phyloP scores from a whole-genome alignment of 2,329 filamentous ascomycete species.

The Pseudogymnoascus sp. region DNA sequence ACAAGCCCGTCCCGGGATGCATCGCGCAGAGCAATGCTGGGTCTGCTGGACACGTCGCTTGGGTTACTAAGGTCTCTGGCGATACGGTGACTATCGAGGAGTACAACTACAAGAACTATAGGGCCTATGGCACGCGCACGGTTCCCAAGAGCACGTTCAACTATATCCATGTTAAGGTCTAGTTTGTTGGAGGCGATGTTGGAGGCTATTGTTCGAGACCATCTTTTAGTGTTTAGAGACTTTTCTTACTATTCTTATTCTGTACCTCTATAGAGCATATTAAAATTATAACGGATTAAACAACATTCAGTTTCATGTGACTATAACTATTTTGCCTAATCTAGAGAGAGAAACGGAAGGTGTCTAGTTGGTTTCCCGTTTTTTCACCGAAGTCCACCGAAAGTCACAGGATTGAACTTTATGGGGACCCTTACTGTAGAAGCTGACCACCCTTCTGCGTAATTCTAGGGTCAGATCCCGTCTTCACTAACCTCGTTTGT shows the following conservation, averaged over 20 bases:
- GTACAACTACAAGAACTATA: constrained; percentile 10
- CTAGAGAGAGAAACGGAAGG: too few relatives aligned
- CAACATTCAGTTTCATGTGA: neutral
- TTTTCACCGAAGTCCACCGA: neutral
- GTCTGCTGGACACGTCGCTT: constrained; percentile 11
- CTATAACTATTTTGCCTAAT: neutral
- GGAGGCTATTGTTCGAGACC: neutral
- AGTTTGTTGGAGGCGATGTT: neutral
- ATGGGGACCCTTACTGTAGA: neutral
- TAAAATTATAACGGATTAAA: neutral
- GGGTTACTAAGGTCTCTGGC: constrained; percentile 9
- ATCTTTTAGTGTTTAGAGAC: neutral
- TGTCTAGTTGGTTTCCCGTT: neutral
- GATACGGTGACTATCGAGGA: constrained; percentile 13
- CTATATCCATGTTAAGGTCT: constrained; percentile 13
- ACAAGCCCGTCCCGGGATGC: constrained; percentile 13
- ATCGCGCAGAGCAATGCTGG: constrained; percentile 15
- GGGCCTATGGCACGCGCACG: constrained; percentile 6
- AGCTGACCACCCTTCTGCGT: neutral
- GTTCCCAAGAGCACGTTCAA: constrained; percentile 12
- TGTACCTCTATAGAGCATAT: neutral
- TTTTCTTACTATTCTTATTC: neutral
- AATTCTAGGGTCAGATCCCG: neutral
- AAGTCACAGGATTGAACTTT: neutral
- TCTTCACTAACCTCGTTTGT: neutral